Conservation (phyloP, 208 protist genomes). For the Endotrypanum monterogeii region DNA sequence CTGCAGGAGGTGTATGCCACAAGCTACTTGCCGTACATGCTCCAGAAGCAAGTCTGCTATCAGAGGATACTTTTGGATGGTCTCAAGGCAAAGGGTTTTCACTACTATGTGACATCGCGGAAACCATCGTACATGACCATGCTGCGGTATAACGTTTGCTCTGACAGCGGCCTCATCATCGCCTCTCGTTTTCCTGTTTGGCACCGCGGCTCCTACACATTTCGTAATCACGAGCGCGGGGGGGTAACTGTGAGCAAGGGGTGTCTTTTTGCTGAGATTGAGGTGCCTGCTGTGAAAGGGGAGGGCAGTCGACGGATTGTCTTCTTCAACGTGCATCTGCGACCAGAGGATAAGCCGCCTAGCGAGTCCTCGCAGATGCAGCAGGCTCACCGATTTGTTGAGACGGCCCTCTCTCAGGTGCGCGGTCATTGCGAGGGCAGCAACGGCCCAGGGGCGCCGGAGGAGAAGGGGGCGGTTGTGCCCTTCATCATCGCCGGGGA, state of each 20-base stretch:
- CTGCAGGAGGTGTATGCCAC: slow-evolving; percentile 89
- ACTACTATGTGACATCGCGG: slow-evolving; percentile 83
- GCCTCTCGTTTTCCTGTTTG: slow-evolving; percentile 85
- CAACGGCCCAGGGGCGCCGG: background rate
- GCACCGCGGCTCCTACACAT: slow-evolving; percentile 83
- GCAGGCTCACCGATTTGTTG: slow-evolving; percentile 69
- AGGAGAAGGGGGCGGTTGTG: slow-evolving; percentile 11
- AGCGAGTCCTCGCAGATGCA: slow-evolving; percentile 72
- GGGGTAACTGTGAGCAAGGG: slow-evolving; percentile 59
- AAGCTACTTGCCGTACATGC: slow-evolving; percentile 72
- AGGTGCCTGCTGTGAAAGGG: slow-evolving; percentile 45
- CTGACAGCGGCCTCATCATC: slow-evolving; percentile 89
- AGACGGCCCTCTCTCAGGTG: slow-evolving; percentile 69
- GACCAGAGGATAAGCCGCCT: slow-evolving; percentile 58
- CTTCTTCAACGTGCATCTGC: slow-evolving; percentile 88
- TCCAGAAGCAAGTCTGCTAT: slow-evolving; percentile 78
- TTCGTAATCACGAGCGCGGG: slow-evolving; percentile 50
- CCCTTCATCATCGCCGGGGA: slow-evolving; percentile 85
- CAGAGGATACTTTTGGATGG: slow-evolving; percentile 77
- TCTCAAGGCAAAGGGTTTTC: slow-evolving; percentile 71
- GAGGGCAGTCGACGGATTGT: slow-evolving; percentile 44
- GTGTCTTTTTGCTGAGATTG: slow-evolving; percentile 84
- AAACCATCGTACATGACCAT: slow-evolving; percentile 87
- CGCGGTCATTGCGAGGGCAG: slow-evolving; percentile 15
- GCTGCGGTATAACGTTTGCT: slow-evolving; percentile 71